Evolutionary conservation across 805 yeast genomes (phyloP), one percentile per base, ranked within the genome.

Genomic region (Candida boleticola): DNA sequence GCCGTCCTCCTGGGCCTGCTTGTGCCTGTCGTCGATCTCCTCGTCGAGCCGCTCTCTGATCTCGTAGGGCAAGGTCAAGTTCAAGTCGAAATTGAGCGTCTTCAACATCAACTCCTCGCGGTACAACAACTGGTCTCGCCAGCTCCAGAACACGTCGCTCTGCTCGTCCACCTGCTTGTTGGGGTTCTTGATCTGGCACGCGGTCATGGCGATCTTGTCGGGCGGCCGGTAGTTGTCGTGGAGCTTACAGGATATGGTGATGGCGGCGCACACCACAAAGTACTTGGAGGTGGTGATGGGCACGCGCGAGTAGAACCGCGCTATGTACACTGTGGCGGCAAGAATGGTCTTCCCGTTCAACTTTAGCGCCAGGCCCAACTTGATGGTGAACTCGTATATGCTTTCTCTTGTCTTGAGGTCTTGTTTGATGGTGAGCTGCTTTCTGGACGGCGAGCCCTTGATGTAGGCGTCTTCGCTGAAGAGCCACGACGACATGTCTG

Each of bases 221-320:
- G 74, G 73, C n/a, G 58, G 66, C 19, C 75, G 46, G 45, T 68
- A 70, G 5, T 61, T 67, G 39, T 70, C 76, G 45, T 68, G 56
- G 20, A 70, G 59, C 52, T 70, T 70, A 46, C 72, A 63, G 16
- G 72, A 60, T n/a, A 70, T 66, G 34, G 71, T 62, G 7, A 70
- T 45, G 4, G 74, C 74, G 3, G 74, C 73, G 46, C 68, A 58
- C 3, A 73, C 74, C 22, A 70, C 73, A 45, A 57, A 70, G 52
- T 70, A 68, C 45, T 70, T 70, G 30, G 74, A 69, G 13, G 65
- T 58, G 14, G 74, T 64, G 26, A 70, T 67, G 13, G 74, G 73
- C 46, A 60, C 44, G 23, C 74, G 48, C 73, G 67, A 66, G 46
- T 66, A 70, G 43, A 58, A 69, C 6, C 75, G 52, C 42, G 65